phyloP scores from a whole-genome alignment of 177 flowering plant genomes.

The Vitis hybrid region DNA sequence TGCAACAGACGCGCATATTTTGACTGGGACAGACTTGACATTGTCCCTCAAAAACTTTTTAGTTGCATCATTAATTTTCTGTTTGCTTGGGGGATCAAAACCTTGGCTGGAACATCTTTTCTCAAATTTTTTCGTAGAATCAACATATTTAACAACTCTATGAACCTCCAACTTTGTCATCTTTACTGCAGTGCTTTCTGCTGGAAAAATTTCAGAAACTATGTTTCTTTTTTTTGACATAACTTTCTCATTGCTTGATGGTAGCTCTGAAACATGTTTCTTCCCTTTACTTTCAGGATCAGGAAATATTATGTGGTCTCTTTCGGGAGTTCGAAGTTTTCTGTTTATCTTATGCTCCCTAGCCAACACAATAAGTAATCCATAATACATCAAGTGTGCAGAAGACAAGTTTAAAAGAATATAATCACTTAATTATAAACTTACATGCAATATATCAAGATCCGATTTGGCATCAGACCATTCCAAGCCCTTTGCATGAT shows the following conservation, averaged over 20 bases:
- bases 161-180: neutral
- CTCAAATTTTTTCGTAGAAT: too few relatives aligned
- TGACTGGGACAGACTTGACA: too few relatives aligned
- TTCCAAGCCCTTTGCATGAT: conserved; percentile 59
- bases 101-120: too few relatives aligned
- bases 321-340: conserved; percentile 45
- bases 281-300: conserved; percentile 23
- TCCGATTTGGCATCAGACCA: conserved; percentile 49
- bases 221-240: neutral
- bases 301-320: conserved; percentile 62
- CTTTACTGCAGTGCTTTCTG: neutral
- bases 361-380: conserved; percentile 14
- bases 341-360: conserved; percentile 60
- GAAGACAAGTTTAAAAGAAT: neutral
- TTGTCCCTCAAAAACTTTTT: too few relatives aligned
- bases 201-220: neutral
- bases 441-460: conserved; percentile 74
- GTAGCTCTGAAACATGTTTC: conserved; percentile 13
- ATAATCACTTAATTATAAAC: conserved; percentile 10
- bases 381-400: neutral
- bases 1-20: too few relatives aligned
- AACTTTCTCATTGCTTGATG: conserved; percentile 5
- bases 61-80: too few relatives aligned
- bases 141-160: too few relatives aligned
- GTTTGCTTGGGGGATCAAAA: too few relatives aligned